Conservation (phyloP, 345 rosid genomes). For the Camelina sativa region DNA sequence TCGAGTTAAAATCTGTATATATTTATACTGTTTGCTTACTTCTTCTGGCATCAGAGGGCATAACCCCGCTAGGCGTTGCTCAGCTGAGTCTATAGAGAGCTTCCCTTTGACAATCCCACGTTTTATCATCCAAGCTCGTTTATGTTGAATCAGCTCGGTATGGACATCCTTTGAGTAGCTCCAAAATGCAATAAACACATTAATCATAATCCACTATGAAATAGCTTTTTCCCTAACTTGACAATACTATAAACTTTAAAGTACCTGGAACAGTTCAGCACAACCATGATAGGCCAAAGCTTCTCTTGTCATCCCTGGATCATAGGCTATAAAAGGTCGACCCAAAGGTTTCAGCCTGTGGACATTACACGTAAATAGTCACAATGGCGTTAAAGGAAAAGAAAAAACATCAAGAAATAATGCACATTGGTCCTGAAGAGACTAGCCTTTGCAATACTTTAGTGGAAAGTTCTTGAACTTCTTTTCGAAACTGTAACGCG, state of each 20-base stretch:
- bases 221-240: neutral
- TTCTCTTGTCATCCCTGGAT: slow-evolving; percentile 97
- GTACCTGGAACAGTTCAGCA: slow-evolving; percentile 99
- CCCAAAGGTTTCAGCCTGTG: slow-evolving; percentile 80
- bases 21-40: slow-evolving; percentile 48
- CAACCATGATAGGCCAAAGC: slow-evolving; percentile 95
- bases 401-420: neutral
- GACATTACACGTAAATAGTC: neutral
- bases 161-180: slow-evolving; percentile 91
- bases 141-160: slow-evolving; percentile 93
- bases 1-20: neutral
- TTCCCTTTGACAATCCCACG: slow-evolving; percentile 81
- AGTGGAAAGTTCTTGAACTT: slow-evolving; percentile 86
- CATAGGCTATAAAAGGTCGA: slow-evolving; percentile 87
- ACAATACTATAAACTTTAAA: slow-evolving; percentile 24
- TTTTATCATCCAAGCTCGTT: slow-evolving; percentile 90
- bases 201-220: neutral
- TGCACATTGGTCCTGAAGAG: slow-evolving; percentile 10
- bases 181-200: slow-evolving; percentile 51
- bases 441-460: slow-evolving; percentile 73
- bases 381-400: neutral
- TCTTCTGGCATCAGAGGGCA: slow-evolving; percentile 98
- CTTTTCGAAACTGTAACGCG: slow-evolving; percentile 80
- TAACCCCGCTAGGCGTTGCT: slow-evolving; percentile 69
- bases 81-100: slow-evolving; percentile 65